These are phyloP conservation scores for Fusarium palustre DNA, from an alignment of 2,329 filamentous ascomycete species.

Conservation along the genomic window DNA sequence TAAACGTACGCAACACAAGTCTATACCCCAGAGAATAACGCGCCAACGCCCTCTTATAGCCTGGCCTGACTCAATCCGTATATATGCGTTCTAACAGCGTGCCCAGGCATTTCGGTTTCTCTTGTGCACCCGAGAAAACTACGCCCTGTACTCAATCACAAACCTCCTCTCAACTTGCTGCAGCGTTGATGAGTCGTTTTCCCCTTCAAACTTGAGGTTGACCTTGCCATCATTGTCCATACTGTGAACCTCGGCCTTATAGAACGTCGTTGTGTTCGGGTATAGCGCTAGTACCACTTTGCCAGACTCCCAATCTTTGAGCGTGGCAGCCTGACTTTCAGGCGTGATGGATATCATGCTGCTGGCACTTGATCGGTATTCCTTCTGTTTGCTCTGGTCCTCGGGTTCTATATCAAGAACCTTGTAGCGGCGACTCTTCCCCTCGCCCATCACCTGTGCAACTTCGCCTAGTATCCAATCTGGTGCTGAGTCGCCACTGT, in stretches of 20 bases:
- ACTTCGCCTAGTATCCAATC: constrained; percentile 85
- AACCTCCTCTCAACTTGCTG: constrained; percentile 81
- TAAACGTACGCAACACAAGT: constrained; percentile 8
- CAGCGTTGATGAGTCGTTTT: constrained; percentile 78
- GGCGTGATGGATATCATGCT: constrained; percentile 82
- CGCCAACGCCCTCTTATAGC: background rate
- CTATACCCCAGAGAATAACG: constrained; percentile 12
- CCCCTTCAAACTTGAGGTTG: constrained; percentile 81
- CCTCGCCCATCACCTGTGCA: constrained; percentile 78
- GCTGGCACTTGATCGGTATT: constrained; percentile 77
- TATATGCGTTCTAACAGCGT: background rate
- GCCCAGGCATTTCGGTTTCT: background rate
- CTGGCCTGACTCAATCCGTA: too few relatives aligned
- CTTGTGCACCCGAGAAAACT: background rate
- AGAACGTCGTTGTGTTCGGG: constrained; percentile 86
- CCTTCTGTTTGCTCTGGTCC: constrained; percentile 72
- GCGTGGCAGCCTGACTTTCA: constrained; percentile 58
- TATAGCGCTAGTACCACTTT: constrained; percentile 83
- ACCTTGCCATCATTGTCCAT: constrained; percentile 69
- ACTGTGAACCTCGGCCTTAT: constrained; percentile 83
- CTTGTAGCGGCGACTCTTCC: constrained; percentile 81
- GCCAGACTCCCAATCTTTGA: constrained; percentile 72
- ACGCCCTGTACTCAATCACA: constrained; percentile 76
- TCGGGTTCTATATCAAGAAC: constrained; percentile 85
- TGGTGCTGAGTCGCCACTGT: constrained; percentile 57